Conservation (phyloP, 2,329 filamentous ascomycete genomes). For the Pseudocercospora cruenta region DNA sequence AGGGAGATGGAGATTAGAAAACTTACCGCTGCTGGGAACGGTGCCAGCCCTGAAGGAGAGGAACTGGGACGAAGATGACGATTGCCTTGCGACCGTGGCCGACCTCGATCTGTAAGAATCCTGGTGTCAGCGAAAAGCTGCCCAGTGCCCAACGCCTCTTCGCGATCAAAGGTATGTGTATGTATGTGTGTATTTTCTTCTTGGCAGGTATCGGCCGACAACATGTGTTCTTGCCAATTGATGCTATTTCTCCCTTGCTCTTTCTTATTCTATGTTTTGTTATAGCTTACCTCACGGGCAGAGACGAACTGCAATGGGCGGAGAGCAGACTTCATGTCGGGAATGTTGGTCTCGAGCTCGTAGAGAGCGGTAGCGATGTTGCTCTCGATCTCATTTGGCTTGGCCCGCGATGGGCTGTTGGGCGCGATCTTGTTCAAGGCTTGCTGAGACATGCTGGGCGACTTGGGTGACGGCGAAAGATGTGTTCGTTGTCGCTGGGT, state of each 20-base stretch:
- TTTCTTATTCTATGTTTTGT: constrained; percentile 5
- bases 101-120: constrained; percentile 88
- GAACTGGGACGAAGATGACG: constrained; percentile 99
- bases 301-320: constrained; percentile 98
- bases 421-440: constrained; percentile 96
- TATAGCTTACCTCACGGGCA: constrained; percentile 91
- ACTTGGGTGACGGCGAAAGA: constrained; percentile 14
- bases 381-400: constrained; percentile 96
- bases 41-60: constrained; percentile 98
- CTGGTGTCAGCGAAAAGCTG: constrained; percentile 59
- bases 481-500: not conserved
- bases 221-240: constrained; percentile 12
- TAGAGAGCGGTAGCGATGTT: constrained; percentile 95
- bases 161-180: constrained; percentile 33
- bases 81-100: constrained; percentile 99
- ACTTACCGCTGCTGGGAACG: constrained; percentile 99
- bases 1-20: constrained; percentile 9
- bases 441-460: constrained; percentile 63
- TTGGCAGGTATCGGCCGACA: not conserved
- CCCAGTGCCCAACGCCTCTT: constrained; percentile 62
- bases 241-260: not conserved
- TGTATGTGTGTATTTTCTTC: constrained; percentile 9
- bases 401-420: constrained; percentile 95
- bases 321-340: constrained; percentile 94
- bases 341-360: constrained; percentile 99